Conservation (phyloP, 176 grass and related monocot genomes). For the Ensete ventricosum region DNA sequence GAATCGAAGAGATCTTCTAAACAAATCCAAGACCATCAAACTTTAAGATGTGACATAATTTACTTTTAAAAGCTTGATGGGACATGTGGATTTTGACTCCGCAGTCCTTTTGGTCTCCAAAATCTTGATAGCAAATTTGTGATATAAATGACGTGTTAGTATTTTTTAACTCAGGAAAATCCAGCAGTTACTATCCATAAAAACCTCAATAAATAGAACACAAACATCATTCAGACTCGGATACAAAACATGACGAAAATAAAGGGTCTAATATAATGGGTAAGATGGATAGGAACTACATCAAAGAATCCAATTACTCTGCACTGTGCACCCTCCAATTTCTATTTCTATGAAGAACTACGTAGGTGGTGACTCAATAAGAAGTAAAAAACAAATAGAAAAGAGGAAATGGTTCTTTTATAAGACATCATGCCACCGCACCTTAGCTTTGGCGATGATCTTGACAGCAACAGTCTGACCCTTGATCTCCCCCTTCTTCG, state of each 20-base stretch:
- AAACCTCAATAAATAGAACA: no score
- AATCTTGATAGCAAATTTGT: no score
- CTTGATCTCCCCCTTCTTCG: conserved; percentile 73
- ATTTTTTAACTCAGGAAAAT: background rate
- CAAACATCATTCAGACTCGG: no score
- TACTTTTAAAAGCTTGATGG: no score
- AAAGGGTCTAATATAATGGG: no score
- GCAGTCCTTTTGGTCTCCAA: no score
- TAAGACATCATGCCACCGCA: conserved; percentile 2
- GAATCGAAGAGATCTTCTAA: no score
- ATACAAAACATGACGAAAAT: no score
- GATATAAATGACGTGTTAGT: no score
- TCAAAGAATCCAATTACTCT: background rate
- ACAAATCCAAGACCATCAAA: no score
- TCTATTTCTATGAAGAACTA: background rate
- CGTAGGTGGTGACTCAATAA: background rate
- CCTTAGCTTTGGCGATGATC: conserved; percentile 96
- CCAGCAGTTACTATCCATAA: background rate
- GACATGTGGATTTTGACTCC: no score
- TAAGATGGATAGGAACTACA: background rate
- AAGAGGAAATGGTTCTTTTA: background rate
- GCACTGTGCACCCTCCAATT: background rate
- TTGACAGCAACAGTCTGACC: conserved; percentile 84
- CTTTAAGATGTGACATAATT: no score
- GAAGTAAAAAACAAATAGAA: background rate